Evolutionary conservation across 306 rosid genomes (phyloP).

Genomic region (Acacia confusa): DNA sequence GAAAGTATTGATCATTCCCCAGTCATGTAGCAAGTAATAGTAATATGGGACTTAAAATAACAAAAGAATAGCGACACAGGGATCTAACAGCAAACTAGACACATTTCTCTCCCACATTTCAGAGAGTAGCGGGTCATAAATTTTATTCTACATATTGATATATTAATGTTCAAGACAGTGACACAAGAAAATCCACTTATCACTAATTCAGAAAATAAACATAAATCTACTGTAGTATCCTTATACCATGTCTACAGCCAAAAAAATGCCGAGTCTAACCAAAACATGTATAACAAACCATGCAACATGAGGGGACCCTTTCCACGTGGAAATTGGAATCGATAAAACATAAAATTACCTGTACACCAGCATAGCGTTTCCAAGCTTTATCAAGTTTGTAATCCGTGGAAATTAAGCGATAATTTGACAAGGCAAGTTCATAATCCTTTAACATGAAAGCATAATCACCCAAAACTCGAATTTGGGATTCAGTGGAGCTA

Average conservation of each 20-base stretch:
- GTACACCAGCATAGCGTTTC: constrained; percentile 97
- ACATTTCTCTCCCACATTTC: background rate
- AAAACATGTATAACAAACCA: constrained; percentile 4
- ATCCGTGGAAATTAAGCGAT: constrained; percentile 94
- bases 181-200: constrained; percentile 13
- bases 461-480: constrained; percentile 94
- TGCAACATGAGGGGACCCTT: constrained; percentile 25
- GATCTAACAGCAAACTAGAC: background rate
- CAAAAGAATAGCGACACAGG: background rate
- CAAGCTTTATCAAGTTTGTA: constrained; percentile 99
- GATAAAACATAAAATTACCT: constrained; percentile 57
- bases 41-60: background rate
- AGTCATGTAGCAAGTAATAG: constrained; percentile 12
- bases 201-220: background rate
- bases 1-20: constrained; percentile 15
- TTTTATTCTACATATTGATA: background rate
- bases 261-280: constrained; percentile 23
- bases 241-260: constrained; percentile 19
- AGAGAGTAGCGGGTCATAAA: background rate
- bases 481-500: constrained; percentile 92
- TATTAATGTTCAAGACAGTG: background rate
- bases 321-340: constrained; percentile 3
- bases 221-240: constrained; percentile 9
- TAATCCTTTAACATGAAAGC: constrained; percentile 98
- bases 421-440: constrained; percentile 94